Percentiles rank a stretch among this genome's conserved stretches.
Conservation (phyloP, 805 yeast species). For the Candida maris region DNA sequence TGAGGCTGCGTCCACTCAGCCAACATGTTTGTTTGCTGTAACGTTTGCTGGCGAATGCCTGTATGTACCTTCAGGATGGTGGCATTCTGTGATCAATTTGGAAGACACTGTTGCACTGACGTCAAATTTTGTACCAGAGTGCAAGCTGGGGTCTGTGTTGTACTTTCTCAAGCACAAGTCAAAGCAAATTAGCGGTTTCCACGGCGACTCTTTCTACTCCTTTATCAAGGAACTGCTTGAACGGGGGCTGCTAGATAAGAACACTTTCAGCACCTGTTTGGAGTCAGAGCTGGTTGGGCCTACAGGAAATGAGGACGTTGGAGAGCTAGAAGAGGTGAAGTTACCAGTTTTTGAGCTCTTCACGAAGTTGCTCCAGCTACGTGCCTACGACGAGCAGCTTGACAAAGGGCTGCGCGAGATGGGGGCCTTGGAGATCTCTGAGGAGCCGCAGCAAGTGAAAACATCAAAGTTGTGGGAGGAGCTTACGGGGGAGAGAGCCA, state of each 20-base stretch:
- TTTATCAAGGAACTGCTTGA: slow-evolving; percentile 34
- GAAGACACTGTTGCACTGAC: slow-evolving; percentile 84
- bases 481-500: slow-evolving; percentile 20
- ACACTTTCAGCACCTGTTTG: slow-evolving; percentile 11
- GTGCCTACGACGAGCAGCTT: slow-evolving; percentile 37
- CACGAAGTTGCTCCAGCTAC: slow-evolving; percentile 41
- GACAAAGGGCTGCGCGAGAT: slow-evolving; percentile 34
- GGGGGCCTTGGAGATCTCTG: slow-evolving; percentile 31
- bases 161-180: slow-evolving; percentile 63
- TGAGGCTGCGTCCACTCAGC: slow-evolving; percentile 28
- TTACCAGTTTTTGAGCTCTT: slow-evolving; percentile 66
- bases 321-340: slow-evolving; percentile 40
- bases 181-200: slow-evolving; percentile 79
- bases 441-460: slow-evolving; percentile 27
- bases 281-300: slow-evolving; percentile 11
- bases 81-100: slow-evolving; percentile 90
- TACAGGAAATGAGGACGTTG: slow-evolving; percentile 57
- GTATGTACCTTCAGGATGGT: slow-evolving; percentile 95
- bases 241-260: slow-evolving; percentile 24
- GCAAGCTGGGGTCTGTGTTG: slow-evolving; percentile 58
- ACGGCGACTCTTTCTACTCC: slow-evolving; percentile 46
- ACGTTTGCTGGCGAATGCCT: slow-evolving; percentile 81
- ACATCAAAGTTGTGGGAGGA: slow-evolving; percentile 54
- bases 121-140: slow-evolving; percentile 77
- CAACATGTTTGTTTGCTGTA: slow-evolving; percentile 59